These are phyloP conservation scores for Debaryomyces hansenii DNA, from an alignment of 805 yeast genomes.

Conservation along the genomic window DNA sequence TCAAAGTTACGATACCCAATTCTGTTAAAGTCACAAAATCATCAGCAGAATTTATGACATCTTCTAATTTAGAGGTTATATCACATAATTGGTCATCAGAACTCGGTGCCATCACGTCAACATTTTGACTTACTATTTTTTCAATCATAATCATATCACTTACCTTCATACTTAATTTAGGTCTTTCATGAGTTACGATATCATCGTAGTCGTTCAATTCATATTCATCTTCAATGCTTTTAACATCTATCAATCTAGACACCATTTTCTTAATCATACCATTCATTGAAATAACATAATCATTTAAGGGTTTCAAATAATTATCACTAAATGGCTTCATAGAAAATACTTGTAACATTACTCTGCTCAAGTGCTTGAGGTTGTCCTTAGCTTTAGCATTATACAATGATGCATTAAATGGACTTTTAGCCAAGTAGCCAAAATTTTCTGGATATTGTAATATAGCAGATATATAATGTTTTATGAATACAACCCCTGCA, in stretches of 20 bases:
- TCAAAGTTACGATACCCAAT: conserved; percentile 52
- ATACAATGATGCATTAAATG: conserved; percentile 19
- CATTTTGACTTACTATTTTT: conserved; percentile 39
- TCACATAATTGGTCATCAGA: conserved; percentile 56
- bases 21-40: conserved; percentile 51
- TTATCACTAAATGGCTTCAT: conserved; percentile 71
- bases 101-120: conserved; percentile 47
- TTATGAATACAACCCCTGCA: conserved; percentile 65
- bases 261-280: conserved; percentile 49
- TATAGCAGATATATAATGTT: conserved; percentile 48
- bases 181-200: conserved; percentile 49
- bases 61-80: conserved; percentile 41
- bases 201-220: conserved; percentile 69
- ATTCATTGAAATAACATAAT: conserved; percentile 55
- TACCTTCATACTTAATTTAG: conserved; percentile 43
- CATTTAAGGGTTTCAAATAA: conserved; percentile 78
- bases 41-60: conserved; percentile 35
- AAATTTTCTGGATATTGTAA: conserved; percentile 55
- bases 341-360: conserved; percentile 63
- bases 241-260: conserved; percentile 49
- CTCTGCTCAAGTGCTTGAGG: conserved; percentile 54
- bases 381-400: conserved; percentile 42
- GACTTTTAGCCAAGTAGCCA: conserved; percentile 45
- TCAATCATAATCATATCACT: conserved; percentile 49
- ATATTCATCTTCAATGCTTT: conserved; percentile 59